These are phyloP conservation scores for Beverwykella pulmonaria DNA, from an alignment of 495 filamentous ascomycete genomes.

Conservation along the genomic window DNA sequence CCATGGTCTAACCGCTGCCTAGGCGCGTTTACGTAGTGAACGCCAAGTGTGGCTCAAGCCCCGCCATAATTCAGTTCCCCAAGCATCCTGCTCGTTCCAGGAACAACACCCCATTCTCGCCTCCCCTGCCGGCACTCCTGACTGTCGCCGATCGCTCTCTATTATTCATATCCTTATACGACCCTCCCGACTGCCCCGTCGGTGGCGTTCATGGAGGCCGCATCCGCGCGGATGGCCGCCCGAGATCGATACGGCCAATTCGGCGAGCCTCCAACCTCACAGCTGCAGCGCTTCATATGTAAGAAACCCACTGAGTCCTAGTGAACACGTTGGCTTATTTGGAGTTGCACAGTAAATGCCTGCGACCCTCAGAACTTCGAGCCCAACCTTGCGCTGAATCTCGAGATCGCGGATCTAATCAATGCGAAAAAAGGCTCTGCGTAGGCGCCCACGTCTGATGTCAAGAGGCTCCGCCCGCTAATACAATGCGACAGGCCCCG, in stretches of 20 bases:
- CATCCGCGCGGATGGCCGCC: slow-evolving; percentile 90
- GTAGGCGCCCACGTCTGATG: slow-evolving; percentile 48
- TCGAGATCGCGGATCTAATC: slow-evolving; percentile 95
- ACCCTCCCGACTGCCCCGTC: not conserved
- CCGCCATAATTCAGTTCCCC: slow-evolving; percentile 1
- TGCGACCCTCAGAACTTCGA: slow-evolving; percentile 97
- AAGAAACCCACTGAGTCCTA: slow-evolving; percentile 27
- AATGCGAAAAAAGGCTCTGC: slow-evolving; percentile 97
- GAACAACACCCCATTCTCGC: not conserved
- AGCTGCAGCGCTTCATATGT: slow-evolving; percentile 92
- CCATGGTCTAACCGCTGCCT: not conserved
- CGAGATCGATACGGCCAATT: slow-evolving; percentile 91
- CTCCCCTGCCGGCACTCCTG: not conserved
- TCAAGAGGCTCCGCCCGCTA: not conserved
- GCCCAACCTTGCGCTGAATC: slow-evolving; percentile 91
- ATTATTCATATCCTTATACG: not conserved
- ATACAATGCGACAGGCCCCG: slow-evolving; percentile 63
- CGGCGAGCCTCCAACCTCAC: slow-evolving; percentile 75
- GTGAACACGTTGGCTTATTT: slow-evolving; percentile 15
- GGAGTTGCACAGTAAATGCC: slow-evolving; percentile 67
- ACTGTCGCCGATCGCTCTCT: not conserved
- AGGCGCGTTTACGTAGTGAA: not conserved
- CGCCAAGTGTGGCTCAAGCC: not conserved
- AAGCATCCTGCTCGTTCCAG: not conserved
- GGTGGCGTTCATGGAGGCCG: slow-evolving; percentile 71